Evolutionary conservation across 306 rosid genomes (phyloP).

Genomic region (Castanea mollissima): DNA sequence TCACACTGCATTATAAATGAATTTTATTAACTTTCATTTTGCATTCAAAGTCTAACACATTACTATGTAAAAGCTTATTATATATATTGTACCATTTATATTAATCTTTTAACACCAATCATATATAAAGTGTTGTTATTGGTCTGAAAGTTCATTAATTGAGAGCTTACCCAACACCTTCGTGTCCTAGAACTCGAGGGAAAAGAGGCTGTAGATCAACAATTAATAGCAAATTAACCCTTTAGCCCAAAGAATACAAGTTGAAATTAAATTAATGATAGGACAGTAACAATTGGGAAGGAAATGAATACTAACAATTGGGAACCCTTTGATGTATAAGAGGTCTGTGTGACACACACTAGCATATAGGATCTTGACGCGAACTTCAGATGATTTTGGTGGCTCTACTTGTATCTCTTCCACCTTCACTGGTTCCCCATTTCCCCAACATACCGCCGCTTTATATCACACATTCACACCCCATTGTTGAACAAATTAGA

Average conservation of each 20-base stretch:
- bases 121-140: too few relatives aligned
- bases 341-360: slow-evolving; percentile 61
- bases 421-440: slow-evolving; percentile 31
- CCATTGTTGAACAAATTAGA: not conserved
- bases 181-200: slow-evolving; percentile 58
- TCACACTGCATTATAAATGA: slow-evolving; percentile 9
- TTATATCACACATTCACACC: not conserved
- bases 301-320: slow-evolving; percentile 17
- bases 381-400: slow-evolving; percentile 45
- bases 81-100: too few relatives aligned
- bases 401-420: slow-evolving; percentile 62
- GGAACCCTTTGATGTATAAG: slow-evolving; percentile 29
- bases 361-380: slow-evolving; percentile 56
- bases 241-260: not conserved
- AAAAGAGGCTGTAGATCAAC: slow-evolving; percentile 27
- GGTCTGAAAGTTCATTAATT: too few relatives aligned
- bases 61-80: too few relatives aligned
- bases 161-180: slow-evolving; percentile 55
- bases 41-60: too few relatives aligned
- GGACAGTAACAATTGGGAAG: too few relatives aligned
- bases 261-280: not conserved
- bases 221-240: not conserved
- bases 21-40: too few relatives aligned
- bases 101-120: too few relatives aligned
- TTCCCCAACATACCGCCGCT: slow-evolving; percentile 60